These are phyloP conservation scores for Aspergillus amoenus DNA, from an alignment of 2,329 filamentous ascomycete genomes.

Conservation along the genomic window DNA sequence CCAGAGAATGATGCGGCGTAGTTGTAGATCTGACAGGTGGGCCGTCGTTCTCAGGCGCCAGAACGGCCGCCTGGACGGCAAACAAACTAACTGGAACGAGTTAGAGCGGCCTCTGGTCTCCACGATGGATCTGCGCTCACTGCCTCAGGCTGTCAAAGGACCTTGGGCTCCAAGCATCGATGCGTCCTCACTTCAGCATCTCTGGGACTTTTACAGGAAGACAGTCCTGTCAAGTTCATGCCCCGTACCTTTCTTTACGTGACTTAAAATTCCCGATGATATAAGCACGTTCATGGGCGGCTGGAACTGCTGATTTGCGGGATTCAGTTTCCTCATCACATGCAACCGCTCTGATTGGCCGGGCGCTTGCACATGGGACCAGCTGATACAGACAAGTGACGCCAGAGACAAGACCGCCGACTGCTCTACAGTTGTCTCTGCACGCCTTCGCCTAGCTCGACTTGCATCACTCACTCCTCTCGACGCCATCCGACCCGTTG, in stretches of 20 bases:
- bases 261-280: conserved; percentile 10
- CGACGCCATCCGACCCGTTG: conserved; percentile 10
- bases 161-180: background rate
- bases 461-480: conserved; percentile 14
- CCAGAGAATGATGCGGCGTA: no score
- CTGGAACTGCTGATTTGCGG: no score
- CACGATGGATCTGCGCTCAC: background rate
- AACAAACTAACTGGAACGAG: conserved; percentile 3
- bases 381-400: conserved; percentile 29
- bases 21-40: background rate
- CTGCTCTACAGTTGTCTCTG: background rate
- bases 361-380: conserved; percentile 3
- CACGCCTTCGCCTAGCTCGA: conserved; percentile 13
- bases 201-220: background rate
- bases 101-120: background rate
- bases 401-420: conserved; percentile 16
- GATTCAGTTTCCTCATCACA: conserved; percentile 15
- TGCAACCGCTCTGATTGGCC: conserved; percentile 19
- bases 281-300: conserved; percentile 7
- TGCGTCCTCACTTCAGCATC: background rate
- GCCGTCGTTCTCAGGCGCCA: background rate
- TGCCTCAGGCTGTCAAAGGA: background rate
- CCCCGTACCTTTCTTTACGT: background rate
- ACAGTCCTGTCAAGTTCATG: background rate
- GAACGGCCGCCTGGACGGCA: background rate